Conservation (phyloP, 768 basidiomycete species). For the Inosperma sp. region DNA sequence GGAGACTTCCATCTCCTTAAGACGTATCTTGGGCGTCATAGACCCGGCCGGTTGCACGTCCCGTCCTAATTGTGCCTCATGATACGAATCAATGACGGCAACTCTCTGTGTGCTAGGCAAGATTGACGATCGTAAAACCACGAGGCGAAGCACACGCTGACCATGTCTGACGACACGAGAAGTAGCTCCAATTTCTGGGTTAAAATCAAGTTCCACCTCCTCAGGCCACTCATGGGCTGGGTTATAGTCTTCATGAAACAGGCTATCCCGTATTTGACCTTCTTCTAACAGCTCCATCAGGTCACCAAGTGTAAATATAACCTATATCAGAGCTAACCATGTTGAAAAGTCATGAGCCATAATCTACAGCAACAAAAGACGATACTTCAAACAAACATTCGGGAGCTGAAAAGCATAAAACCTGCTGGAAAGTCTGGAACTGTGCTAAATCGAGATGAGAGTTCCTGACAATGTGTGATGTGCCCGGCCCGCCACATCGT, state of each 20-base stretch:
- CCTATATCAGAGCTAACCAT: too few relatives aligned
- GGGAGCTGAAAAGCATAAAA: too few relatives aligned
- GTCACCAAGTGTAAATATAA: neutral
- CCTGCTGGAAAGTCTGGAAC: too few relatives aligned
- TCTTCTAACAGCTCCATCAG: conserved; percentile 21
- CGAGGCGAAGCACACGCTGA: conserved; percentile 45
- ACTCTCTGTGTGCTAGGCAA: conserved; percentile 40
- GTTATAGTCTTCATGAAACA: conserved; percentile 35
- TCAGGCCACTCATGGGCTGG: conserved; percentile 60
- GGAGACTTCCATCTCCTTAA: conserved; percentile 82
- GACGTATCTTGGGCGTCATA: conserved; percentile 56
- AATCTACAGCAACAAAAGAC: too few relatives aligned
- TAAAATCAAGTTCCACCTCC: conserved; percentile 19
- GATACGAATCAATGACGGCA: conserved; percentile 43
- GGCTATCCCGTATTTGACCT: conserved; percentile 11
- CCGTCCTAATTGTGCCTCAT: conserved; percentile 70
- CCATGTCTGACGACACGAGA: conserved; percentile 11
- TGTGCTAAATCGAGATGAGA: too few relatives aligned
- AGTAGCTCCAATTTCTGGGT: conserved; percentile 10
- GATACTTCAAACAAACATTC: too few relatives aligned
- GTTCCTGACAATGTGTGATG: too few relatives aligned
- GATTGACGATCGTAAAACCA: conserved; percentile 53
- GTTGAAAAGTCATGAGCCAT: too few relatives aligned
- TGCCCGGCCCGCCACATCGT: too few relatives aligned
- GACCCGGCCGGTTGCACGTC: conserved; percentile 52